These are phyloP conservation scores for Termitomyces sp. DNA, from an alignment of 768 basidiomycete genomes.

Conservation along the genomic window DNA sequence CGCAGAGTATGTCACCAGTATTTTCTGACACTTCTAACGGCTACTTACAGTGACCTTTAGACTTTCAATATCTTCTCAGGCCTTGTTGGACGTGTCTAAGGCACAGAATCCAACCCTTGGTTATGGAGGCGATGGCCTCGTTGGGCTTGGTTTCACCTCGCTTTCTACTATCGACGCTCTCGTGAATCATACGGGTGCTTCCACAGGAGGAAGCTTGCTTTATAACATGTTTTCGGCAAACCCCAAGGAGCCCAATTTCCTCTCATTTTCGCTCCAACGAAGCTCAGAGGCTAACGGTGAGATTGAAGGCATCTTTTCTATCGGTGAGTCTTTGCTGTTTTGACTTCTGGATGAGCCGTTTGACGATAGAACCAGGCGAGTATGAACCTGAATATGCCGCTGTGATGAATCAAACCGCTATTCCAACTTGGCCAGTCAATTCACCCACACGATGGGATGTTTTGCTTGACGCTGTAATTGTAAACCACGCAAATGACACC, in stretches of 20 bases:
- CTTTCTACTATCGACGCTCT: slow-evolving; percentile 66
- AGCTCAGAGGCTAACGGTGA: slow-evolving; percentile 44
- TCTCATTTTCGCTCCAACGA: slow-evolving; percentile 70
- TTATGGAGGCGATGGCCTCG: slow-evolving; percentile 67
- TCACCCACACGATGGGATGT: slow-evolving; percentile 71
- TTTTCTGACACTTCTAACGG: neutral
- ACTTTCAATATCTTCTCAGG: slow-evolving; percentile 61
- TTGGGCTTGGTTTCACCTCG: slow-evolving; percentile 73
- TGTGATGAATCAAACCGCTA: slow-evolving; percentile 49
- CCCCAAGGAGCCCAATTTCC: slow-evolving; percentile 69
- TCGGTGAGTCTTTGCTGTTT: slow-evolving; percentile 41
- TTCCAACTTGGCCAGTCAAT: slow-evolving; percentile 68
- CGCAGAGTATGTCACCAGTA: slow-evolving; percentile 46
- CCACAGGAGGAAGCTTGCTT: slow-evolving; percentile 62
- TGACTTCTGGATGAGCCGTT: neutral
- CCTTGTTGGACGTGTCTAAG: slow-evolving; percentile 54
- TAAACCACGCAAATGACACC: slow-evolving; percentile 49
- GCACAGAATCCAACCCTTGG: slow-evolving; percentile 70
- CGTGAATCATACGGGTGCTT: slow-evolving; percentile 50
- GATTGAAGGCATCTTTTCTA: slow-evolving; percentile 63
- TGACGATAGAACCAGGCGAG: slow-evolving; percentile 43
- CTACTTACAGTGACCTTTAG: slow-evolving; percentile 27
- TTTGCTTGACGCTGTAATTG: slow-evolving; percentile 65
- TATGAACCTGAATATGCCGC: slow-evolving; percentile 55
- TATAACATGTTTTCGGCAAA: slow-evolving; percentile 73